Conservation (phyloP, 495 filamentous ascomycete genomes). For the Hyaloscypha variabilis region DNA sequence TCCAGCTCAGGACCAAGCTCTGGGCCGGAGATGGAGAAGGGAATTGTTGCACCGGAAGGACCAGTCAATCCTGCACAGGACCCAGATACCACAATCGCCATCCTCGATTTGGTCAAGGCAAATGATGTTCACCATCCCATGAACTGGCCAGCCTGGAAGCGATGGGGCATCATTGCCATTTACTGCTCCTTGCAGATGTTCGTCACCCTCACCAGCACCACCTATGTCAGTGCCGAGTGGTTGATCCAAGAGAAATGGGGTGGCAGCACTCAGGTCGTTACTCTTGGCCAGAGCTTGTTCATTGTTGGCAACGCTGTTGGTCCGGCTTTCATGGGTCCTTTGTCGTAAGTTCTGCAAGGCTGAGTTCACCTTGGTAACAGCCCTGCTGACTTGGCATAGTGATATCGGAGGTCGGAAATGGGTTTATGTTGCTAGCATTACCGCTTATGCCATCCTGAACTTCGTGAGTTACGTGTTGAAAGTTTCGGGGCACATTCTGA, state of each 20-base stretch:
- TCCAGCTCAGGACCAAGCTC: not conserved
- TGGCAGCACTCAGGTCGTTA: constrained; percentile 52
- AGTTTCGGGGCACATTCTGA: not conserved
- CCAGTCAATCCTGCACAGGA: not conserved
- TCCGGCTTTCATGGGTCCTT: constrained; percentile 67
- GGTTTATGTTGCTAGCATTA: constrained; percentile 39
- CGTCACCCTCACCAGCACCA: constrained; percentile 37
- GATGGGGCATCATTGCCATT: constrained; percentile 35
- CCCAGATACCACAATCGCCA: constrained; percentile 30
- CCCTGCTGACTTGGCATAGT: constrained; percentile 5
- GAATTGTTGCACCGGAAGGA: constrained; percentile 7
- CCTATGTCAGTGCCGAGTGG: constrained; percentile 39
- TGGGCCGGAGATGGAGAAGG: constrained; percentile 15
- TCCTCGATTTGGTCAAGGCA: constrained; percentile 32
- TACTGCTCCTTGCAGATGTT: constrained; percentile 41
- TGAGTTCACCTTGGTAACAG: not conserved
- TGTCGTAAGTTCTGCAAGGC: constrained; percentile 56
- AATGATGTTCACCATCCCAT: constrained; percentile 37
- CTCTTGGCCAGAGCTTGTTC: constrained; percentile 74
- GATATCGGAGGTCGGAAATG: constrained; percentile 44
- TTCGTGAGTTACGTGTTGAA: constrained; percentile 25
- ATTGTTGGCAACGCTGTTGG: constrained; percentile 77
- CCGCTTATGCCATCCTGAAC: constrained; percentile 37
- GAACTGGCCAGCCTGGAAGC: constrained; percentile 38
- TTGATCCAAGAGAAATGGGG: constrained; percentile 36